Evolutionary conservation across 371 early-diverging fungal species (phyloP), one percentile per base, ranked within the genome.

Genomic region (Circinella minor): DNA sequence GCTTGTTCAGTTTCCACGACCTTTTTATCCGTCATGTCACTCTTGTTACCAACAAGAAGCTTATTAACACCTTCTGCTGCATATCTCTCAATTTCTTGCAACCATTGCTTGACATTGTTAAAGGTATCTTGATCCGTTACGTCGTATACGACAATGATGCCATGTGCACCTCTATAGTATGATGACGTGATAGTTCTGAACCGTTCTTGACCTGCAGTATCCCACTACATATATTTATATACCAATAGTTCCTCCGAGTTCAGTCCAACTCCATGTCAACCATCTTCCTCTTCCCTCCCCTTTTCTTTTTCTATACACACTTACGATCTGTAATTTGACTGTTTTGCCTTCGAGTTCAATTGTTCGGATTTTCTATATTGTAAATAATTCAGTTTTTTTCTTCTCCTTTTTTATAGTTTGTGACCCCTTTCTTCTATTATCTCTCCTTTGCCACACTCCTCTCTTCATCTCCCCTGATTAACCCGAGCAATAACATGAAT

Each of bases 141-240:
- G 83, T 99, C 99, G 84, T 99, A 99, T 36, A 98, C 98, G 49
- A 99, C 92, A 74, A 99, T 90, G 68, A 99, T 98, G 51, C 99
- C 99, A 85, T 99, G 96, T 39, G 99, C 99, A 43, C 98, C 98
- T 68, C 99, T 89, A 86, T 99, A 99, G 88, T 99, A 99, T 47
- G 98, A 97, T 0, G 97, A 96, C 47, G 99, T 98, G 70, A 99
- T 98, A 18, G 99, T 98, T 69, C 99, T 91, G 92, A 99, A 99
- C 71, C 99, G 92, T 81, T 99, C 99, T 88, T 99, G 99, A 37
- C 99, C 99, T 48, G 99, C 99, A n/a, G 99, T 99, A 83, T 99
- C 99, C 99, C 99, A 99, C 83, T 82, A 77, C 4, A 43, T 20
- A 27, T 51, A 51, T 51, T 13, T 51, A 17, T 51, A 51, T 8